phyloP scores from a whole-genome alignment of 2,329 filamentous ascomycete genomes.

The Pezicula carpinea region DNA sequence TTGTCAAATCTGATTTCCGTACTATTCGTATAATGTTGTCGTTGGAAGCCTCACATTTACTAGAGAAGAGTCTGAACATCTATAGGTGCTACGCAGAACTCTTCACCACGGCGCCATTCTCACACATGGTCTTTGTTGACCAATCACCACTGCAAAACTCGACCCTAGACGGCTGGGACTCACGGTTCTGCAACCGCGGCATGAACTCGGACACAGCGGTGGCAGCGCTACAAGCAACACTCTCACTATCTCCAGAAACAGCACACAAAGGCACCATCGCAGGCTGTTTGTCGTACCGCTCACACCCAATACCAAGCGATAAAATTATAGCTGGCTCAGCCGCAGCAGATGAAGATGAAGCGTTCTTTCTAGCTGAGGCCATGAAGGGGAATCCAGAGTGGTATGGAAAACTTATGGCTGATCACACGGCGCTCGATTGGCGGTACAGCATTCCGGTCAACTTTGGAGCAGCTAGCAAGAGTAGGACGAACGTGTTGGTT shows the following conservation, averaged over 20 bases:
- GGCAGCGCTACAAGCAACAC: conserved; percentile 20
- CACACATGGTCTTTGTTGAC: conserved; percentile 27
- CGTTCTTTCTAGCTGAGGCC: conserved; percentile 25
- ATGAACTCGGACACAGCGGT: conserved; percentile 24
- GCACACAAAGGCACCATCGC: conserved; percentile 26
- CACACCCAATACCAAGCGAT: conserved; percentile 15
- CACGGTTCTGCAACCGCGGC: conserved; percentile 23
- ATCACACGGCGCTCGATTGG: conserved; percentile 28
- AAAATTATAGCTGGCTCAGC: neutral
- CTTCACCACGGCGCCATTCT: conserved; percentile 23
- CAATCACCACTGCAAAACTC: conserved; percentile 27
- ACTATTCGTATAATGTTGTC: too few relatives aligned
- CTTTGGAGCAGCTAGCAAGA: conserved; percentile 17
- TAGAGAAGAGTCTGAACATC: neutral
- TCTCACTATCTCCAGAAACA: conserved; percentile 16
- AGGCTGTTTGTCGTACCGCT: conserved; percentile 25
- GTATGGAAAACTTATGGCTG: conserved; percentile 28
- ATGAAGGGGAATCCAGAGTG: conserved; percentile 24
- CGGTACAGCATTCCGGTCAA: conserved; percentile 19
- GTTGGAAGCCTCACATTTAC: too few relatives aligned
- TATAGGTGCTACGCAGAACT: conserved; percentile 26
- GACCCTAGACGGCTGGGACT: conserved; percentile 22
- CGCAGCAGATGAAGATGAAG: conserved; percentile 15
- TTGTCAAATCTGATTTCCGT: too few relatives aligned
- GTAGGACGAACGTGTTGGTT: conserved; percentile 22